Base-by-base conservation (phyloP, 257 asterid species). In the Paraleonurus japonicus region DNA sequence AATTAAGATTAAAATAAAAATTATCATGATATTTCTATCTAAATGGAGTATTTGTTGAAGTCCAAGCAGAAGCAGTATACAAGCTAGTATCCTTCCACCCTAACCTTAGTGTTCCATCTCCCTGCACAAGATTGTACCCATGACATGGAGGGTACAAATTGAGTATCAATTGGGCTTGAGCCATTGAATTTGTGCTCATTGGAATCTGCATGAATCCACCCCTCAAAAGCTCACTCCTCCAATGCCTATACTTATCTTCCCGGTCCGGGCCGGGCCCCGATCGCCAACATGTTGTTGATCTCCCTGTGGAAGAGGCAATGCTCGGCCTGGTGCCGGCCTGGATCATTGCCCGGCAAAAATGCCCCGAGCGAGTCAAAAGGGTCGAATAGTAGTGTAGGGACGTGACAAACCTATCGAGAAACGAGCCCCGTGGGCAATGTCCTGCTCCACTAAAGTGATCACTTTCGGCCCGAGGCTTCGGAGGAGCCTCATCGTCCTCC, bases 201-300 rank as follows among this genome's bases (percentile, higher is more conserved):
- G 80, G 82, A 2, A 92, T 74, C 67, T 89, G 95, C 71, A 54
- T 5, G 72, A 92, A 86, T 4, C 95, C 93, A 53, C 72, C 76
- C 74, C 71, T 87, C 65, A 24, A 5, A 3, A 91, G 75, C 74
- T 91, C 95, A 54, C 78, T 83, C 72, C 87, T 89, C 97, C 97
- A 91, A 8, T 81, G 84, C 84, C 81, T 65, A 17, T 78, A 79
- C 83, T 87, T 91, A 3, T 91, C 97, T 23, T 89, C 96, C 96
- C 97, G 19, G 87, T 91, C 69, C 96, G 54, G 4, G 87, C 90
- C n/a, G 95, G 96, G 30, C 96, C 97, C 97, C 97, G 0, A 91
- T 79, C 0, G 96, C 96, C 81, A 91, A 54, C 63, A 91, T 84
- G 35, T 89, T 91, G 73, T 72, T 85, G 4, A 91, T 91, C 85